phyloP scores from a whole-genome alignment of 805 yeast species.

The Lipomyces japonicus region DNA sequence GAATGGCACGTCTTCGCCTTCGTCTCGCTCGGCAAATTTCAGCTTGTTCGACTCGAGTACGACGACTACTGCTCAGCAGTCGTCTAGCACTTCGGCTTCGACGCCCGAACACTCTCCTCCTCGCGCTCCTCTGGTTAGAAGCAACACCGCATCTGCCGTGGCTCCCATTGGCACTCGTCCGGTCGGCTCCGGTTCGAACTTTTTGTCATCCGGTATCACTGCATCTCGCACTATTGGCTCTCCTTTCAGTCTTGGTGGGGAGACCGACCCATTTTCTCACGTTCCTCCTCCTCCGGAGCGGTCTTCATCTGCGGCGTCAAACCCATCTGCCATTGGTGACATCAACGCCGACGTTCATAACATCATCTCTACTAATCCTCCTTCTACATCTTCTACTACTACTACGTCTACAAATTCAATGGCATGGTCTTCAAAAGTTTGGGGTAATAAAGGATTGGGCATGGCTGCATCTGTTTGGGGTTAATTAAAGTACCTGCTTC shows the following conservation, averaged over 20 bases:
- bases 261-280: constrained; percentile 22
- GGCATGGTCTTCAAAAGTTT: constrained; percentile 29
- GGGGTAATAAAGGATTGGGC: constrained; percentile 27
- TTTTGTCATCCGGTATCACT: constrained; percentile 13
- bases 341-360: constrained; percentile 1
- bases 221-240: constrained; percentile 21
- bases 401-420: constrained; percentile 15
- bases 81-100: constrained; percentile 24
- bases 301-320: constrained; percentile 23
- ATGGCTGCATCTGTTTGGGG: constrained; percentile 31
- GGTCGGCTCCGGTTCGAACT: constrained; percentile 4
- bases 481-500: constrained; percentile 14
- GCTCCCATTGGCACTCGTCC: constrained; percentile 31
- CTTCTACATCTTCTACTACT: constrained; percentile 8
- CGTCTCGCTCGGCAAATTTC: constrained; percentile 29
- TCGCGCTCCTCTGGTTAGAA: constrained; percentile 22
- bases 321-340: constrained; percentile 15
- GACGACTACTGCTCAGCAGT: constrained; percentile 13
- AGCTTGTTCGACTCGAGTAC: constrained; percentile 25
- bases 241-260: constrained; percentile 22
- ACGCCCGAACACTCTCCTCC: constrained; percentile 28
- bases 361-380: constrained; percentile 1
- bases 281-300: constrained; percentile 25
- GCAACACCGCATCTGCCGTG: constrained; percentile 23
- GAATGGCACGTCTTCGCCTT: constrained; percentile 29